Base-by-base conservation (phyloP, 2,329 filamentous ascomycete species). In the Verticillium albo-atrum region DNA sequence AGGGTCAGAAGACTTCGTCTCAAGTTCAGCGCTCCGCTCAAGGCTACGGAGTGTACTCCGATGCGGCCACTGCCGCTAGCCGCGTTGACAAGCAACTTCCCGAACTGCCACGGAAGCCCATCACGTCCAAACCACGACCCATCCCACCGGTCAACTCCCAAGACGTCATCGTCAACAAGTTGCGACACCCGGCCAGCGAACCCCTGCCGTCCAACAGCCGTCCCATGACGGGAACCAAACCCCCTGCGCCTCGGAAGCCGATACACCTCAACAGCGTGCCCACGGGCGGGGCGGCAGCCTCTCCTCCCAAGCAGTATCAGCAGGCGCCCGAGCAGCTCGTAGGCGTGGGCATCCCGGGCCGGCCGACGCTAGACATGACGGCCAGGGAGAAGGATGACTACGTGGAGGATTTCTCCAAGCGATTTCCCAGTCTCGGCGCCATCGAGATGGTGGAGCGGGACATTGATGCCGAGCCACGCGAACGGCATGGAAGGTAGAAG, bases 31-130 rank as follows among this genome's bases (percentile, higher is more conserved):
- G 80, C 55, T 97, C 92, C 1, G 93, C 93, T 1, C 88, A 93
- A 64, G 94, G 94, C 0, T 98, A 98, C 71, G 95, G 95, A 7
- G 88, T 88, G 61, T 97, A 90, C 72, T 92, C 93, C 23, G 90
- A 88, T 63, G 73, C 75, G 3, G 72, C 75, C 4, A 67, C 72
- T 17, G 67, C 70, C 4, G 68, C 71, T n/a, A 73, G 63, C 63
- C 75, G 72, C 56, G 50, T 68, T 9, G 75, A 77, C 23, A 77
- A 75, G 63, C 62, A 73, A 27, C 65, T 73, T 1, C 81, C 81
- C 2, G 74, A 75, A 25, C 70, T 83, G 14, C 79, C 80, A 6
- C 74, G 80, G 26, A 89, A 88, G 67, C 80, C 82, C 3, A 66
- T 83, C 10, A 72, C 67, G 30, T 58, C 68, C 34, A 73, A 72